A percentile compares a stretch with the other conserved stretches of the same genome.
Evolutionary conservation across 805 yeast species (phyloP).

Genomic region (Ogataea paraovalis): DNA sequence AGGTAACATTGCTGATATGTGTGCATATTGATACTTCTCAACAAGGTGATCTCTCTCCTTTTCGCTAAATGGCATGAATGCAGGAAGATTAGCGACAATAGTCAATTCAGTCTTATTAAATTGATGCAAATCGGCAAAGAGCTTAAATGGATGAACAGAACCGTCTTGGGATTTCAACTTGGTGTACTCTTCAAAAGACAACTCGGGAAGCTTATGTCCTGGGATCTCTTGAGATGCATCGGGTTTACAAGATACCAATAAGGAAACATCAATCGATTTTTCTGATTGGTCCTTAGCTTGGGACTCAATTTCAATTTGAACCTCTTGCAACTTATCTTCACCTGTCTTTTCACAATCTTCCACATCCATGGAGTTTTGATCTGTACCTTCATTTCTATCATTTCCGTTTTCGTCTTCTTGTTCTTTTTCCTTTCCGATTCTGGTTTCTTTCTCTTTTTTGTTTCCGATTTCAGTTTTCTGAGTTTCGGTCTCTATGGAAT

Average conservation of each 20-base stretch:
- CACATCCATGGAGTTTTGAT: neutral
- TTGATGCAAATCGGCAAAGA: constrained; percentile 39
- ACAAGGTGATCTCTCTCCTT: constrained; percentile 27
- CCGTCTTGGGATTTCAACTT: constrained; percentile 3
- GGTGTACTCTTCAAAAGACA: constrained; percentile 27
- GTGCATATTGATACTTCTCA: constrained; percentile 35
- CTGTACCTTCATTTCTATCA: constrained; percentile 1
- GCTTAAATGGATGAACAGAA: constrained; percentile 39
- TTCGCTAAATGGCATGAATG: constrained; percentile 45
- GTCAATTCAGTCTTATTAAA: constrained; percentile 44
- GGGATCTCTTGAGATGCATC: constrained; percentile 33
- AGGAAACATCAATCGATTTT: constrained; percentile 34
- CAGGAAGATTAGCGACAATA: constrained; percentile 44
- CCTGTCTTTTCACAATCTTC: neutral
- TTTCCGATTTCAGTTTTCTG: neutral
- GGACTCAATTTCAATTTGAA: neutral
- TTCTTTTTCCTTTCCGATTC: neutral
- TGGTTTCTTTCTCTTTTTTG: too few species aligned
- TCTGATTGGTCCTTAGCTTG: constrained; percentile 3
- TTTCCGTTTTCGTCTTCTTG: constrained; percentile 9
- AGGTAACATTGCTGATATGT: constrained; percentile 62
- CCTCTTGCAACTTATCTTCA: neutral
- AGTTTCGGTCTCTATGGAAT: neutral
- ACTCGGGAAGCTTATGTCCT: constrained; percentile 27
- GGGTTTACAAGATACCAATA: constrained; percentile 29